Evolutionary conservation across 202 grass and related monocot species (phyloP), one percentile per base, ranked within the genome.

Genomic region (Brachypodium distachyon): DNA sequence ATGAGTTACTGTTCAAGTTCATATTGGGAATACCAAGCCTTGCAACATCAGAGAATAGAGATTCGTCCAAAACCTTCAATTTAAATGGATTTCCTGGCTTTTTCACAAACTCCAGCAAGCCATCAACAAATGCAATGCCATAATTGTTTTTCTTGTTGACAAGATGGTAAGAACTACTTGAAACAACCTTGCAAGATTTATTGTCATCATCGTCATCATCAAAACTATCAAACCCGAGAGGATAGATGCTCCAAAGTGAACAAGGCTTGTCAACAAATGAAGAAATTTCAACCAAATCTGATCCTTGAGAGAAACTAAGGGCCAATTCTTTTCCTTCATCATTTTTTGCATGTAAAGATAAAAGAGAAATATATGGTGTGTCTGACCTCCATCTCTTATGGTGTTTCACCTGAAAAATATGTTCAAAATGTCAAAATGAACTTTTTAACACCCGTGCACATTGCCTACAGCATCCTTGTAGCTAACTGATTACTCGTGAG

Each of bases 11-110:
- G 38, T 58, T 41, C 43, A 76, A 76, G 67, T 60, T 73, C 49
- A 41, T 36, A 60, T 77, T 42, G 73, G 80, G 81, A 81, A 77
- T 19, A 25, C 14, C 50, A 19, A 72, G 49, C 72, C 76, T 87
- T 66, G 40, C 37, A 84, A 72, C 58, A 90, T 80, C 65, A 58
- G 70, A 67, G 26, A 74, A 84, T 41, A 79, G 28, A 56, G 69
- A 79, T 73, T 87, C 81, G 65, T 96, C 55, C 13, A 92, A 89
- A 67, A 92, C 58, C 77, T 87, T 91, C 66, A 91, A 60, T 72
- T 88, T 92, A 78, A 96, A 96, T 65, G 81, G 80, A 82, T 86
- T 96, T 65, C 92, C 92, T 73, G 92, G 92, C 32, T 89, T 96
- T 72, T 85, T 89, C 69, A 91, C 86, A 74, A 96, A 92, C 70